Conservation (phyloP, 345 rosid species). For the Eucalyptus pauciflora region DNA sequence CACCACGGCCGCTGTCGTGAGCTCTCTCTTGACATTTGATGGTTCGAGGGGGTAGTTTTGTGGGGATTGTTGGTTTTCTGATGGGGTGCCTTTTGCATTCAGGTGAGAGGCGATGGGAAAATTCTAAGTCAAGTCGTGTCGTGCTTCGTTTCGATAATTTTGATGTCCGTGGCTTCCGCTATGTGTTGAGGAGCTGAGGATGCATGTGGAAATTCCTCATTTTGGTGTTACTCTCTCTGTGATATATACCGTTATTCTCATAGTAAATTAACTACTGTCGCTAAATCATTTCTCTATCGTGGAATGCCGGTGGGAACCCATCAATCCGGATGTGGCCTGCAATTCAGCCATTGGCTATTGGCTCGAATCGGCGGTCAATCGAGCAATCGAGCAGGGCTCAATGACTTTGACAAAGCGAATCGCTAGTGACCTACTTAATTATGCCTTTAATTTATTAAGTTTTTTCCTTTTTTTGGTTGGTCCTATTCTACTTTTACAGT, state of each 20-base stretch:
- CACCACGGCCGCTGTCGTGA: slow-evolving; percentile 90
- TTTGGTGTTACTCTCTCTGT: too few species aligned
- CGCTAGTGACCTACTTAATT: background rate
- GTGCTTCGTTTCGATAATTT: slow-evolving; percentile 3
- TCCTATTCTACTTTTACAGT: rapidly evolving
- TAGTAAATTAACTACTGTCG: rapidly evolving
- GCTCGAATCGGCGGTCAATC: too few species aligned
- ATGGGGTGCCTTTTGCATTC: background rate
- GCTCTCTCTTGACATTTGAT: background rate
- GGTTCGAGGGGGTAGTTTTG: background rate
- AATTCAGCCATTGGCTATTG: too few species aligned
- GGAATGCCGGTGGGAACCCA: too few species aligned
- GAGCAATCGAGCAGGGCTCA: too few species aligned
- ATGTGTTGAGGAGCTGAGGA: too few species aligned
- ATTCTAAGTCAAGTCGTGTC: slow-evolving; percentile 87
- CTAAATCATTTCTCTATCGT: too few species aligned
- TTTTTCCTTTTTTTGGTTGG: too few species aligned
- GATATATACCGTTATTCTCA: too few species aligned
- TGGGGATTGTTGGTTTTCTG: background rate
- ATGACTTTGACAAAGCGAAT: background rate
- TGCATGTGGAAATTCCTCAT: too few species aligned
- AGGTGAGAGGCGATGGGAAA: slow-evolving; percentile 77
- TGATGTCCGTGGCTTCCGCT: background rate
- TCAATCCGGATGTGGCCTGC: too few species aligned
- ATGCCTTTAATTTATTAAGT: background rate